Evolutionary conservation across 352 stramenopile species (phyloP), one percentile per base, ranked within the genome.

Genomic region (Phytophthora fragariae): DNA sequence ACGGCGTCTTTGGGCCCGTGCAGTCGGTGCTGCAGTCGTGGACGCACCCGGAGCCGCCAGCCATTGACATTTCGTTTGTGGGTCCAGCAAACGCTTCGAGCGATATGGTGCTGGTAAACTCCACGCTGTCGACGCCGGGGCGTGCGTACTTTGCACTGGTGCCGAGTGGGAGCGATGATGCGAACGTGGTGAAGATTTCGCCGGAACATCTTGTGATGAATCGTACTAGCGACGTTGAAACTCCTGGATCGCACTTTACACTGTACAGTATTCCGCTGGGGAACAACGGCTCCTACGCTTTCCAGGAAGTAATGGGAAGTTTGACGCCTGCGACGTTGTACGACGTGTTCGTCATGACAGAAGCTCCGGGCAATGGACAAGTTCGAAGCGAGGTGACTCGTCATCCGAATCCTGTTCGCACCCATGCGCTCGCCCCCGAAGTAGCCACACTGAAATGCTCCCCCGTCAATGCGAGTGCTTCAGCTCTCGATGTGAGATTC

Each of bases 1-100:
- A 96, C 50, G 89, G 87, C 3, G 87, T 96, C 10, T 96, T 89
- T 58, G 89, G 89, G 7, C 60, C 76, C 5, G 87, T 96, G 47
- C 77, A 92, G 47, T 90, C 85, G 0, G 86, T 93, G 3, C 35
- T 91, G 50, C 81, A 76, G 11, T 86, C 85, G 14, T 82, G 54
- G 29, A 94, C 89, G 5, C 71, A 94, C 57, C 75, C 89, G 10
- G 67, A 84, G 19, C 76, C 83, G 2, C 87, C 89, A 11, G 15
- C 6, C 15, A 44, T 96, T 53, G 39, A 63, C 2, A 33, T 73
- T 5, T 50, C 68, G 8, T 24, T 33, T 7, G 33, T 82, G 0
- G 14, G 46, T 5, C 60, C 87, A 1, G 61, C 70, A 9, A 85
- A 92, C 57, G 78, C 65, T 1, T 84, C 82, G 1, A 75, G 84